Evolutionary conservation across 768 basidiomycete genomes (phyloP).

Genomic region (Lactarius hengduanensis): DNA sequence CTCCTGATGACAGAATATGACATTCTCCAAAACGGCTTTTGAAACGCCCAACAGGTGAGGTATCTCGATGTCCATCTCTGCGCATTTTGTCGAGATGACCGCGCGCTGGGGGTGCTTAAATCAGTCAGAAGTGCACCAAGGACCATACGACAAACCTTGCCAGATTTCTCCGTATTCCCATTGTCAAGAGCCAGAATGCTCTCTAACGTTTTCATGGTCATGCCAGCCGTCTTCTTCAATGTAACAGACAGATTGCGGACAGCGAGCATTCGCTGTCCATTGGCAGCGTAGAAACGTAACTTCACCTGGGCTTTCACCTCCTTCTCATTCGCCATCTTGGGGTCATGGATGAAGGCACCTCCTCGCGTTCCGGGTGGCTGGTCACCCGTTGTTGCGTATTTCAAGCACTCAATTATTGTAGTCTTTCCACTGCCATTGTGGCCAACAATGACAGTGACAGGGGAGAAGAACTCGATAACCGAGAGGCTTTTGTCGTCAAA

Average conservation of each 20-base stretch:
- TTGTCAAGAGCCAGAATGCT: constrained; percentile 79
- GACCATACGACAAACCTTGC: constrained; percentile 58
- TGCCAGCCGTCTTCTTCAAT: constrained; percentile 79
- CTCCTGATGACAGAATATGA: constrained; percentile 99
- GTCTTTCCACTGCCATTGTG: constrained; percentile 99
- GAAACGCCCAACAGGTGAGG: constrained; percentile 93
- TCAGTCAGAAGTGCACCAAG: neutral
- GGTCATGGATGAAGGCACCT: constrained; percentile 98
- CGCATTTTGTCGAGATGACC: constrained; percentile 95
- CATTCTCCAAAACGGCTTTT: constrained; percentile 97
- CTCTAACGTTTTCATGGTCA: constrained; percentile 98
- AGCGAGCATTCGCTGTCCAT: constrained; percentile 86
- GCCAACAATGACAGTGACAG: constrained; percentile 97
- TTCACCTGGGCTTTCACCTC: constrained; percentile 99
- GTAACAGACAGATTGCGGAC: constrained; percentile 90
- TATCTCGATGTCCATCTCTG: constrained; percentile 94
- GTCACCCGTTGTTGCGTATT: constrained; percentile 98
- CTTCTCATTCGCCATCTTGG: constrained; percentile 99
- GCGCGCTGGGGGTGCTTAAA: constrained; percentile 54
- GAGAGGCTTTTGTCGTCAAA: constrained; percentile 95
- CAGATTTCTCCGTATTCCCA: constrained; percentile 58
- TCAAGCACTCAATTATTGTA: constrained; percentile 98
- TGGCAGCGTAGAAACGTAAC: constrained; percentile 86
- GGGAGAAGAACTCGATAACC: constrained; percentile 95
- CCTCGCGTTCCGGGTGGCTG: constrained; percentile 97